Evolutionary conservation across 306 rosid species (phyloP), one percentile per base, ranked within the genome.

Genomic region (Sindora glabra): DNA sequence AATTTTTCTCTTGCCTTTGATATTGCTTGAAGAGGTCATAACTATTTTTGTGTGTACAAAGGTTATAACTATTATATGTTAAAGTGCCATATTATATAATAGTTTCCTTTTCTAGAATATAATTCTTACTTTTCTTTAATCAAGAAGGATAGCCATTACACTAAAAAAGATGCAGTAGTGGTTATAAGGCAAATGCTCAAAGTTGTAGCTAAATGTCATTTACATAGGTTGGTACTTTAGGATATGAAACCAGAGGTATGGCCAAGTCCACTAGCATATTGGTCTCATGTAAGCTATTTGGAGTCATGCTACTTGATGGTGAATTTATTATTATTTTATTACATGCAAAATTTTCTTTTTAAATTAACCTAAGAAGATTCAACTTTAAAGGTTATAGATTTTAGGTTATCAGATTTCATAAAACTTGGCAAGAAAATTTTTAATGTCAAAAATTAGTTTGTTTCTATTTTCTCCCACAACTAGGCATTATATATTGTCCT

Each of bases 211-310:
- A 75, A 94, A 77, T 94, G 99, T 69, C 99, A 94, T 84, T 84
- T 94, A 58, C 99, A 94, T 24, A 97, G 99, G 47, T 85, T 94
- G 81, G 99, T 94, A 24, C 99, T 89, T 64, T 82, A 97, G 23
- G 99, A 94, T 84, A 86, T 94, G 99, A 94, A 94, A 65, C 97
- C 99, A 18, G 99, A 94, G 95, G 97, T 94, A 65, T 38, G 58
- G 19, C 62, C 67, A 39, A 52, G 62, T 51, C 24, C 40, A 8
- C 22, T 45, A 10, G 50, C 38, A 49, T 64, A 24, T 37, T 30
- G 40, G 33, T 45, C 38, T 68, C 46, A n/a, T 60, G 65, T 67
- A 69, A 19, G 32, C 26, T 22, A 55, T 48, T 32, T 68, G 25
- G 25, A 29, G 46, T 52, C 56, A 17, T 66, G 48, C 62, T n/a